Evolutionary conservation across 768 basidiomycete species (phyloP).

Genomic region (Amanita phalloides): DNA sequence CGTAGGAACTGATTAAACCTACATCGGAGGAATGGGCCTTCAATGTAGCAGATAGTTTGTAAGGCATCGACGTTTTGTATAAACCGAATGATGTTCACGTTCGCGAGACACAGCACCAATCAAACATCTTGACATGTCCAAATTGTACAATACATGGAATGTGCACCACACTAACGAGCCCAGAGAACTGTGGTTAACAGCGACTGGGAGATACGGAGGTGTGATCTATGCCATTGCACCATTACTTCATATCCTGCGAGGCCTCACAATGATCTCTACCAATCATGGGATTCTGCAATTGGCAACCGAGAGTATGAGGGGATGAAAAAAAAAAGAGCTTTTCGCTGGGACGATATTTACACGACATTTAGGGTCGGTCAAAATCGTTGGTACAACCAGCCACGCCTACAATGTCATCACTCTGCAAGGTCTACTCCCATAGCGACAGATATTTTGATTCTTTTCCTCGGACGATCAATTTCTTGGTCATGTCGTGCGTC

Average conservation of each 20-base stretch:
- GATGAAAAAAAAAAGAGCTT: constrained; percentile 13
- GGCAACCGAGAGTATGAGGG: constrained; percentile 30
- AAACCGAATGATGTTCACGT: not conserved
- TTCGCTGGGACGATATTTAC: not conserved
- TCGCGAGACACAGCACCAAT: not conserved
- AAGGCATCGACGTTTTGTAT: constrained; percentile 36
- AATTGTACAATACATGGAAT: constrained; percentile 22
- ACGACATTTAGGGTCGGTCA: constrained; percentile 5
- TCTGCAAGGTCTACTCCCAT: constrained; percentile 67
- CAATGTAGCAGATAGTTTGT: constrained; percentile 69
- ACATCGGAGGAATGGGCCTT: constrained; percentile 68
- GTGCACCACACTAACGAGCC: constrained; percentile 86
- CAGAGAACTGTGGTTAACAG: constrained; percentile 42
- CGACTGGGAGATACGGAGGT: constrained; percentile 82
- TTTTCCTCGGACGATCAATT: constrained; percentile 36
- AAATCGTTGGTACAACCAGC: not conserved
- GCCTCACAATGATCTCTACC: constrained; percentile 35
- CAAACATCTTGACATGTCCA: not conserved
- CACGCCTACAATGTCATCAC: constrained; percentile 14
- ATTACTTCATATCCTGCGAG: constrained; percentile 89
- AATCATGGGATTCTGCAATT: constrained; percentile 30
- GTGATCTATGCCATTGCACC: constrained; percentile 78
- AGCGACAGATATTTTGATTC: constrained; percentile 63
- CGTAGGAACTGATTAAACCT: constrained; percentile 19
- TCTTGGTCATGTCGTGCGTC: constrained; percentile 19